A percentile compares a stretch with the other conserved stretches of the same genome.
Conservation (phyloP, 345 rosid genomes). For the Eutrema japonicum region DNA sequence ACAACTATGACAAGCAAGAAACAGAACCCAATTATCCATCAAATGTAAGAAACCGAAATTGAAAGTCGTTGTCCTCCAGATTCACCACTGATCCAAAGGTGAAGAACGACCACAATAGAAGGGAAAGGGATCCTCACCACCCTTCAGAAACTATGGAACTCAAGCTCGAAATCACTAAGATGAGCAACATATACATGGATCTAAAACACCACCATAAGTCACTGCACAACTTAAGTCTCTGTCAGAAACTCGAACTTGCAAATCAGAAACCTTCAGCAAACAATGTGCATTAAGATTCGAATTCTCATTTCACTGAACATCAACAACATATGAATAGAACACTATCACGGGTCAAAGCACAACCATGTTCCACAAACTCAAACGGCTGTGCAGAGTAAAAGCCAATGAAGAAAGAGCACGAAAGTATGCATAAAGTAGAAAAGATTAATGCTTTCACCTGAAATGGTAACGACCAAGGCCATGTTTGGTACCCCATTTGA, state of each 20-base stretch:
- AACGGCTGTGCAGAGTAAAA: neutral
- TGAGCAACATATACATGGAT: too few relatives aligned
- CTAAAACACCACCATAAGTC: too few relatives aligned
- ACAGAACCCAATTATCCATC: too few relatives aligned
- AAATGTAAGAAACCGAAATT: too few relatives aligned
- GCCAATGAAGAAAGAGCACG: neutral
- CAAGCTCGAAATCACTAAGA: too few relatives aligned
- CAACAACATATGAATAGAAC: neutral
- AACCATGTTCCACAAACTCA: conserved; percentile 8
- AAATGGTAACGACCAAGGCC: conserved; percentile 37
- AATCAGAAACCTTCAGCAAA: neutral
- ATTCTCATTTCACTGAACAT: neutral
- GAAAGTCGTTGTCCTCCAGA: too few relatives aligned
- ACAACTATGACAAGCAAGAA: too few relatives aligned
- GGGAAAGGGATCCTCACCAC: too few relatives aligned
- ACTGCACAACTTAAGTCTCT: neutral
- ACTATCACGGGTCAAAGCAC: conserved; percentile 12
- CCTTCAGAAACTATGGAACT: too few relatives aligned
- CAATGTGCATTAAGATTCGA: neutral
- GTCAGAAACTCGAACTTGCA: neutral
- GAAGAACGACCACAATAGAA: too few relatives aligned
- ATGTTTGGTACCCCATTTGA: too few relatives aligned
- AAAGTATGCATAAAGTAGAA: neutral
- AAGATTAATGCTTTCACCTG: conserved; percentile 51
- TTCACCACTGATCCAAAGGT: too few relatives aligned